A percentile compares a stretch with the other conserved stretches of the same genome.
These are phyloP conservation scores for Letharia columbiana DNA, from an alignment of 495 filamentous ascomycete genomes.

Conservation along the genomic window DNA sequence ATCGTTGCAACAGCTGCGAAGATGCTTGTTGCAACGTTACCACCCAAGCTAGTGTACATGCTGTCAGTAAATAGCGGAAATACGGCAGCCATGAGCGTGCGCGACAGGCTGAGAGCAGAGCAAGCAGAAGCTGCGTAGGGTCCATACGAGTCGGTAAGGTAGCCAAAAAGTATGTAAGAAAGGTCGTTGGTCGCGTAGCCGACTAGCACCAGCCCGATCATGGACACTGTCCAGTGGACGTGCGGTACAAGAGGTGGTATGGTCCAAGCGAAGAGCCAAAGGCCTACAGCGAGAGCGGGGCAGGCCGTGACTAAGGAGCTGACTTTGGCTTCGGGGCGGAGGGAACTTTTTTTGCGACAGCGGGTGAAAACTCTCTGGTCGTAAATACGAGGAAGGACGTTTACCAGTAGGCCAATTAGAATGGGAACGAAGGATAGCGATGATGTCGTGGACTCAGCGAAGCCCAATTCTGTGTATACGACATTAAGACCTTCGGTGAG, in stretches of 20 bases:
- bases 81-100: not conserved
- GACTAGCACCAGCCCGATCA: not conserved
- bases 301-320: not conserved
- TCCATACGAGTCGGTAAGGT: constrained; percentile 5
- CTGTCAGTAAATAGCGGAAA: not conserved
- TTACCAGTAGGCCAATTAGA: not conserved
- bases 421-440: not conserved
- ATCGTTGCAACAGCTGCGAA: not conserved
- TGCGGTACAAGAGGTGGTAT: constrained; percentile 1
- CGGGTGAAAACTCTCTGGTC: not conserved
- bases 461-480: not conserved
- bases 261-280: constrained; percentile 9
- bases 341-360: not conserved
- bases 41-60: constrained; percentile 5
- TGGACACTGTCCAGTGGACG: constrained; percentile 5
- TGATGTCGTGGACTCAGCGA: not conserved
- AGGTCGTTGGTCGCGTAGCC: constrained; percentile 9
- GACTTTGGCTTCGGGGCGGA: not conserved
- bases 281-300: not conserved
- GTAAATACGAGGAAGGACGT: not conserved
- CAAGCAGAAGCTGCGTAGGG: constrained; percentile 7
- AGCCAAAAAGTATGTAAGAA: constrained; percentile 2
- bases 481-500: not conserved
- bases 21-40: not conserved
- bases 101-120: not conserved